Evolutionary conservation across 2,329 filamentous ascomycete species (phyloP).

Genomic region (Lasiodiplodia sp.): DNA sequence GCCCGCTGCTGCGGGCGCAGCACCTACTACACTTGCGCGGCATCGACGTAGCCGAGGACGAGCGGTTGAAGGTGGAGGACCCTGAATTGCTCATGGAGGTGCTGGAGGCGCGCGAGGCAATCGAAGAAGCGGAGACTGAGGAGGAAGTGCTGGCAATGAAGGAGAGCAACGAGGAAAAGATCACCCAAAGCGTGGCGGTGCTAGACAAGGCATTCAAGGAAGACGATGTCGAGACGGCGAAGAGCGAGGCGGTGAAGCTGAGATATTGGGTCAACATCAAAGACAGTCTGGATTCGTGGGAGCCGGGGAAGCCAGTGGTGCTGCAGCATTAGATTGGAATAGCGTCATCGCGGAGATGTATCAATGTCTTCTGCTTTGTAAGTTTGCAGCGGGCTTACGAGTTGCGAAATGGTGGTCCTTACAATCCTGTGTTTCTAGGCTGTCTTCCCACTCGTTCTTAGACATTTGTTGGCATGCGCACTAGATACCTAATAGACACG

Average conservation of each 20-base stretch:
- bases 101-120: conserved; percentile 74
- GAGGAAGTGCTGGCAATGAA: conserved; percentile 67
- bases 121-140: conserved; percentile 65
- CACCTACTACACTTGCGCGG: conserved; percentile 78
- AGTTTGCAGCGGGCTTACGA: too few species aligned
- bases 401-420: not conserved
- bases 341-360: not conserved
- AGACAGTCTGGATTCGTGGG: conserved; percentile 83
- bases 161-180: conserved; percentile 71
- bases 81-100: conserved; percentile 77
- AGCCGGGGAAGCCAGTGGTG: conserved; percentile 72
- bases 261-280: conserved; percentile 91
- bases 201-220: conserved; percentile 70
- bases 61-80: conserved; percentile 74
- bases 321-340: conserved; percentile 57
- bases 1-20: conserved; percentile 84
- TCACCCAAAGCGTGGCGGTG: conserved; percentile 66
- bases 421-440: not conserved
- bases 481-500: not conserved
- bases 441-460: not conserved
- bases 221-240: conserved; percentile 72
- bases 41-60: conserved; percentile 81
- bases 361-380: not conserved
- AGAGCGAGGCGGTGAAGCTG: conserved; percentile 75
- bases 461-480: not conserved